Conservation (phyloP, 2,329 filamentous ascomycete species). For the Ophiognomonia clavigignenti-juglandacearum region DNA sequence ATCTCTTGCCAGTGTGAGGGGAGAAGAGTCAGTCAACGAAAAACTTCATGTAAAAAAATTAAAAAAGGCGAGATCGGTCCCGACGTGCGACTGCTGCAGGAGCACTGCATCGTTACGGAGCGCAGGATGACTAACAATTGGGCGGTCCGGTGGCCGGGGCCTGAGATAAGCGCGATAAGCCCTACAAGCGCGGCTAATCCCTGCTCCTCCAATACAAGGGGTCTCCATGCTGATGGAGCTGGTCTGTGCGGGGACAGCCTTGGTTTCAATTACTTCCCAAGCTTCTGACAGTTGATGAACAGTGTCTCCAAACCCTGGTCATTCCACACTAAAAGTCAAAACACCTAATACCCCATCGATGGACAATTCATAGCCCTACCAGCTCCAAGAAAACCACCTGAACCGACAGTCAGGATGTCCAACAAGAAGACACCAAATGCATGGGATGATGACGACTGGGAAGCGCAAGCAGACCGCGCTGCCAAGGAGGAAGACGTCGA, state of each 20-base stretch:
- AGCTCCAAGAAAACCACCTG: too few species aligned
- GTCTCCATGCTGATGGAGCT: background rate
- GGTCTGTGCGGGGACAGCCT: constrained; percentile 1
- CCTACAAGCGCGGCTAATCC: background rate
- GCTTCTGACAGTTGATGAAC: too few species aligned
- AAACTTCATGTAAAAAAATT: background rate
- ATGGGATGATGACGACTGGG: constrained; percentile 86
- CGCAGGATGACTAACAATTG: too few species aligned
- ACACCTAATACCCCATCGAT: background rate
- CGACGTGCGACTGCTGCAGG: background rate
- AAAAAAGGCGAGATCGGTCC: constrained; percentile 17
- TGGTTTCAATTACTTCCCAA: background rate
- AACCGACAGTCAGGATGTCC: constrained; percentile 41
- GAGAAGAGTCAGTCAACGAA: background rate
- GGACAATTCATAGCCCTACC: background rate
- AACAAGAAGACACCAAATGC: constrained; percentile 61
- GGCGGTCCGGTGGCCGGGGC: too few species aligned
- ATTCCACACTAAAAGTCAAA: background rate
- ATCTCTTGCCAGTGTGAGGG: too few species aligned
- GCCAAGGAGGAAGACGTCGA: constrained; percentile 34
- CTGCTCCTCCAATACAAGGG: background rate
- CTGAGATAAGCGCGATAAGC: too few species aligned
- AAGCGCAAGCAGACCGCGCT: constrained; percentile 63
- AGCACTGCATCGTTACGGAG: constrained; percentile 1
- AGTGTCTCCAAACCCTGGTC: too few species aligned